Conservation (phyloP, 257 asterid genomes). For the Solanum sitiens region DNA sequence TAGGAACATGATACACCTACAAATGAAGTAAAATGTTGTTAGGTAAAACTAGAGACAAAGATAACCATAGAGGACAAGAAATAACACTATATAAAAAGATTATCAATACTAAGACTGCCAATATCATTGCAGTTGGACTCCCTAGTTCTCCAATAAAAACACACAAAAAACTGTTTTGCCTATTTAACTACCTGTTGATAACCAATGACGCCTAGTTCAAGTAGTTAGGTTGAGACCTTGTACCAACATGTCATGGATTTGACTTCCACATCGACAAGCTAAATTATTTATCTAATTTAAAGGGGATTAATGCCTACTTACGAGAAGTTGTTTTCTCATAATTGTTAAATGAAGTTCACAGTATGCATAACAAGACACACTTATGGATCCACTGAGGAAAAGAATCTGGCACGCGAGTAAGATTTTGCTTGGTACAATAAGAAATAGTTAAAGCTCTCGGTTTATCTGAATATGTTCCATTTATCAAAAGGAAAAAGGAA, state of each 20-base stretch:
- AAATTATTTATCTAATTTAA: not conserved
- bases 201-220: not conserved
- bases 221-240: not conserved
- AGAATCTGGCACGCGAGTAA: not conserved
- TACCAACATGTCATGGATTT: not conserved
- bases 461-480: too few species aligned
- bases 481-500: too few species aligned
- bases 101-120: not conserved
- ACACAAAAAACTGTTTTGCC: not conserved
- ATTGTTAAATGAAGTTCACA: too few species aligned
- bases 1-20: constrained; percentile 39
- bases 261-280: not conserved
- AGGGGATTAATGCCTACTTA: not conserved
- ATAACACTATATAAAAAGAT: not conserved
- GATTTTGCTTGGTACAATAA: too few species aligned
- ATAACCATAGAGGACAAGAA: not conserved
- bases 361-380: too few species aligned
- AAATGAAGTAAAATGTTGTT: not conserved
- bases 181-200: not conserved
- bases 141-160: not conserved
- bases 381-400: not conserved
- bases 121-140: not conserved
- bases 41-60: not conserved
- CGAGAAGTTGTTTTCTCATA: too few species aligned
- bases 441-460: too few species aligned